Base-by-base conservation (phyloP, 176 grass and related monocot genomes). In the maize (Zea mays) region DNA sequence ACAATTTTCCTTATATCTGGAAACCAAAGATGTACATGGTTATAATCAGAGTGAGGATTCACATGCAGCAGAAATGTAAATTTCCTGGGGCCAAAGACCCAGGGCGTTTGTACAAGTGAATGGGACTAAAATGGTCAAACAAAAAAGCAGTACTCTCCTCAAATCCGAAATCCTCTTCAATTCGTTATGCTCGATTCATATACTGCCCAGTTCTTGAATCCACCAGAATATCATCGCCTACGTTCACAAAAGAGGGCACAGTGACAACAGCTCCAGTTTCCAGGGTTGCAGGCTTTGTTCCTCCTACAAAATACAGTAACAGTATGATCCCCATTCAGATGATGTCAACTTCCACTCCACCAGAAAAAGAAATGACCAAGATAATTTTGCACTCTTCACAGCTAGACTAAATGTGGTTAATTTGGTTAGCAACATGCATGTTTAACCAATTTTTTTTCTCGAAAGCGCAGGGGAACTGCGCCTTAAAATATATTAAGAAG, bases 131-230 rank as follows among this genome's bases (percentile, higher is more conserved):
- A 72, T 73, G 55, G 11, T 1, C 9, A 2, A 38, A 64, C 17
- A 46, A 66, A 77, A 85, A 80, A 75, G 10, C 17, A 33, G 10
- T 21, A 49, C 19, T 85, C 62, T 41, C 61, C 33, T 73, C 59
- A 33, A 34, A 37, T 59, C 8, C 44, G 33, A 4, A 14, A 79
- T 55, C 70, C 65, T 44, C 35, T 60, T 69, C 11, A 17, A 72
- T 10, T 67, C 56, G 78, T 75, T 98, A 98, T 16, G 92, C 96
- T 39, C 96, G 74, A 62, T 81, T 88, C 78, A 90, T 92, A 36
- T 98, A 98, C 54, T 98, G 91, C 2, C 96, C 96, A 12, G 89
- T 88, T 89, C 96, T 92, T 58, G 96, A 94, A 79, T 98, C 96
- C 56, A 98, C 82, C 2, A 92, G 40, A 39, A 98, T 84, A 37